These are phyloP conservation scores for Trichocladium uniseriatum DNA, from an alignment of 495 filamentous ascomycete species.

Conservation along the genomic window DNA sequence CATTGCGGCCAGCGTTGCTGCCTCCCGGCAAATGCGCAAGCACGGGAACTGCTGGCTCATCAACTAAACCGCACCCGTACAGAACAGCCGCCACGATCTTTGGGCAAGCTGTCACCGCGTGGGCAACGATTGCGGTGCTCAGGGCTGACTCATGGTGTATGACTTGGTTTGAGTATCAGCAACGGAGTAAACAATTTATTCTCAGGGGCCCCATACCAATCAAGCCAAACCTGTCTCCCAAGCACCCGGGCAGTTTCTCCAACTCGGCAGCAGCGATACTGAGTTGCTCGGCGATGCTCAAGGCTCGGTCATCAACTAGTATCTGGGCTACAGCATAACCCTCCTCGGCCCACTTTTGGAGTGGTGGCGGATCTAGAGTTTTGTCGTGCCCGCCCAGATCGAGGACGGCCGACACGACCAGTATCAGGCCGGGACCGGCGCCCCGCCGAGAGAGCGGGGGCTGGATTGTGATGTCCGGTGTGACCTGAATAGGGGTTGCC, in stretches of 20 bases:
- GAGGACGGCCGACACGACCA: constrained; percentile 22
- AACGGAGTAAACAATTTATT: neutral
- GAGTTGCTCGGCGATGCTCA: constrained; percentile 3
- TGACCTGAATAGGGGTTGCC: constrained; percentile 1
- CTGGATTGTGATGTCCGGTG: constrained; percentile 28
- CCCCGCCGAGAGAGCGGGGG: constrained; percentile 49
- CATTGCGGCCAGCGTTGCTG: neutral
- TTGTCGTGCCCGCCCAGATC: constrained; percentile 8
- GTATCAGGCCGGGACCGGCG: constrained; percentile 45
- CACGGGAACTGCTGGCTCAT: constrained; percentile 3
- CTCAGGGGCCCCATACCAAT: constrained; percentile 22
- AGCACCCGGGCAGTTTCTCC: constrained; percentile 19
- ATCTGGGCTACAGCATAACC: constrained; percentile 45
- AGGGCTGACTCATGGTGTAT: neutral
- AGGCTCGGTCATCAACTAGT: neutral
- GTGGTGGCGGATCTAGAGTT: constrained; percentile 37
- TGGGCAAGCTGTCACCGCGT: constrained; percentile 8
- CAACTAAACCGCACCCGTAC: constrained; percentile 16
- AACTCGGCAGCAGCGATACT: constrained; percentile 16
- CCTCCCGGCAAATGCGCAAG: constrained; percentile 14
- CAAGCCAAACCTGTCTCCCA: constrained; percentile 25
- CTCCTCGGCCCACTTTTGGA: constrained; percentile 53
- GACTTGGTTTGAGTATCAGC: neutral
- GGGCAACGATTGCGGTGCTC: neutral
- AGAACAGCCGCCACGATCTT: constrained; percentile 27